Evolutionary conservation across 2,329 filamentous ascomycete species (phyloP).

Genomic region (Plectosphaerella cucumerina): DNA sequence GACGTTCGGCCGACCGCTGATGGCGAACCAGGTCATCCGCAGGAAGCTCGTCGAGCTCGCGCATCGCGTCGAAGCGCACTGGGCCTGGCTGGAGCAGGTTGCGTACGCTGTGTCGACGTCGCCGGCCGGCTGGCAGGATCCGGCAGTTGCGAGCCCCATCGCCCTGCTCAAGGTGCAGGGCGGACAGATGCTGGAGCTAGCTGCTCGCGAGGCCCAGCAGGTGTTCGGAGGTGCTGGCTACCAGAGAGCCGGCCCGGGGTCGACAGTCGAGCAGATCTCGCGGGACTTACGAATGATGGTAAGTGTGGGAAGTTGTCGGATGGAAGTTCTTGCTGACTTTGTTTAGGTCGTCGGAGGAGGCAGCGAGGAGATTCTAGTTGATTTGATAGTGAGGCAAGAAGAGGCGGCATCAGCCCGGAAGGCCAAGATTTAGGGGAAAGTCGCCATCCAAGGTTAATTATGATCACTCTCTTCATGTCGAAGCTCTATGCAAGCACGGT

Average conservation of each 20-base stretch:
- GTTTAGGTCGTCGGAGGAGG: constrained; percentile 46
- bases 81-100: constrained; percentile 59
- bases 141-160: constrained; percentile 25
- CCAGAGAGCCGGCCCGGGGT: constrained; percentile 34
- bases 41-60: constrained; percentile 57
- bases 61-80: constrained; percentile 55
- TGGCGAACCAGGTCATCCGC: constrained; percentile 55
- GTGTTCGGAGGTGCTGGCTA: constrained; percentile 50
- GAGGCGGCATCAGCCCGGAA: background rate
- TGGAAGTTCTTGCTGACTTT: background rate
- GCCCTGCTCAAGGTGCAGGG: constrained; percentile 42
- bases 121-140: constrained; percentile 9
- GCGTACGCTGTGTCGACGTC: constrained; percentile 45
- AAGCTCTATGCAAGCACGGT: too few relatives aligned
- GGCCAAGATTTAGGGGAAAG: too few relatives aligned
- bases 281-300: constrained; percentile 40
- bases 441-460: too few relatives aligned
- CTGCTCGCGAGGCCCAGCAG: constrained; percentile 48
- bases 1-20: constrained; percentile 56
- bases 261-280: constrained; percentile 48
- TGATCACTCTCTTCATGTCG: too few relatives aligned
- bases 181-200: constrained; percentile 43
- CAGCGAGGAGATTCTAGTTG: constrained; percentile 50
- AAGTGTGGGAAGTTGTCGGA: background rate
- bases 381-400: constrained; percentile 48